Conservation (phyloP, 2,329 filamentous ascomycete genomes). For the Pseudogymnoascus sp. region DNA sequence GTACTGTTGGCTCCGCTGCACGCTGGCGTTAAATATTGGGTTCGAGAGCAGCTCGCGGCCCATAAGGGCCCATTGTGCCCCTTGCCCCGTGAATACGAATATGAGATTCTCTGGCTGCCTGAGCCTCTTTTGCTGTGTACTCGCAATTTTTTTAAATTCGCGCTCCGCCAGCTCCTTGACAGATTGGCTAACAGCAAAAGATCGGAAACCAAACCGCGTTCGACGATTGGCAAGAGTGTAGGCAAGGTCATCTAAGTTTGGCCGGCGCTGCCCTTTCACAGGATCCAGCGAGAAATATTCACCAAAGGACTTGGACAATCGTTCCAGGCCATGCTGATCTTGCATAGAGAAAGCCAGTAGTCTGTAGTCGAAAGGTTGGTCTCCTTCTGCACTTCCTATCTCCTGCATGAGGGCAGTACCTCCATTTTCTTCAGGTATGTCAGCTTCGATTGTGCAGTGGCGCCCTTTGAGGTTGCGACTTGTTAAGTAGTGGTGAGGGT, state of each 20-base stretch:
- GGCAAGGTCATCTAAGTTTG: background rate
- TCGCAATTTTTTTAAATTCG: constrained; percentile 12
- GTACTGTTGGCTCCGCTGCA: background rate
- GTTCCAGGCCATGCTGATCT: background rate
- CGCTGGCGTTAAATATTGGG: background rate
- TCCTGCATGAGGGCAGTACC: background rate
- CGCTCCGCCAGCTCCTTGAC: background rate
- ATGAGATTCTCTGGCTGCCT: background rate
- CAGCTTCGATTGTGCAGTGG: background rate
- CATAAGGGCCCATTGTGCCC: constrained; percentile 14
- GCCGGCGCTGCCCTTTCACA: background rate
- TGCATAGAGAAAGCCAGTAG: background rate
- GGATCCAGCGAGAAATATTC: too few species aligned
- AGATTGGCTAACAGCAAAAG: background rate
- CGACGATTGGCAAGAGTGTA: constrained; percentile 12
- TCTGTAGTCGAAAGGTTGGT: too few species aligned
- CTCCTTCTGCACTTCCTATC: background rate
- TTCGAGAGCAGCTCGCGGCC: constrained; percentile 2
- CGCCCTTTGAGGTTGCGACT: background rate
- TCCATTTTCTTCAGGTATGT: background rate
- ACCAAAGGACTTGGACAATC: background rate
- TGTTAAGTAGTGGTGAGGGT: constrained; percentile 6
- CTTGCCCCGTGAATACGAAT: constrained; percentile 15
- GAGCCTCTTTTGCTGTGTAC: background rate
- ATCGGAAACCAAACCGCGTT: background rate